These are phyloP conservation scores for Fragosphaeria purpurea DNA, from an alignment of 2,329 filamentous ascomycete genomes.

Conservation along the genomic window DNA sequence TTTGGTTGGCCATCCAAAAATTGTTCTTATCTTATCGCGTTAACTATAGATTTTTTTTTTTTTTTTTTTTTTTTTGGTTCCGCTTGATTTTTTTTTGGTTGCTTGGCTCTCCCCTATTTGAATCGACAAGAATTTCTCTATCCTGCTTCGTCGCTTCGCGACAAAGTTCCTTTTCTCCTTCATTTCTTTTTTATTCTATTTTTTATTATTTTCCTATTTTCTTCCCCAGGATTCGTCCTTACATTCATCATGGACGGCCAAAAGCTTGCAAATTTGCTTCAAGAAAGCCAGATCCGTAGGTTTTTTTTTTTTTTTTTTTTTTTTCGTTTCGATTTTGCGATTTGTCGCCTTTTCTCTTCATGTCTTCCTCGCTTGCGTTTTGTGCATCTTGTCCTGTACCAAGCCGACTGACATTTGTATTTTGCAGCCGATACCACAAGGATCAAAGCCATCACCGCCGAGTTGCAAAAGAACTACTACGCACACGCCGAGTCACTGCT, in stretches of 20 bases:
- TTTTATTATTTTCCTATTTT: background rate
- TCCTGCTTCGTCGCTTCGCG: background rate
- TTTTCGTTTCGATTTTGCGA: constrained; percentile 6
- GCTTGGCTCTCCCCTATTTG: too few species aligned
- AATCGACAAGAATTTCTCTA: too few species aligned
- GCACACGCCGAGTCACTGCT: constrained; percentile 73
- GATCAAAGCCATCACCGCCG: constrained; percentile 81
- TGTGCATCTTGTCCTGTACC: constrained; percentile 9
- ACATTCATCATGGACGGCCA: constrained; percentile 59
- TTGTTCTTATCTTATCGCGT: too few species aligned
- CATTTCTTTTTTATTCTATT: background rate
- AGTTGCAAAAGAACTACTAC: constrained; percentile 91
- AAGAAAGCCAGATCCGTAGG: constrained; percentile 80
- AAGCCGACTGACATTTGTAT: too few species aligned
- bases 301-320: constrained; percentile 18
- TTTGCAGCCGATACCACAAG: constrained; percentile 70
- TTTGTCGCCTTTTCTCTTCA: constrained; percentile 18
- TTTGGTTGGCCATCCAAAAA: too few species aligned
- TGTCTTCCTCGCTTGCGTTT: constrained; percentile 4
- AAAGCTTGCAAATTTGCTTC: constrained; percentile 75
- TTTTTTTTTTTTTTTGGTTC: too few species aligned
- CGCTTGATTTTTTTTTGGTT: too few species aligned
- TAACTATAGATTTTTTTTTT: too few species aligned
- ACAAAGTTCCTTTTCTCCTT: background rate
- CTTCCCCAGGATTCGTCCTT: background rate